Evolutionary conservation across 805 yeast genomes (phyloP), one percentile per base, ranked within the genome.

Genomic region (Kluyveromyces aestuarii): DNA sequence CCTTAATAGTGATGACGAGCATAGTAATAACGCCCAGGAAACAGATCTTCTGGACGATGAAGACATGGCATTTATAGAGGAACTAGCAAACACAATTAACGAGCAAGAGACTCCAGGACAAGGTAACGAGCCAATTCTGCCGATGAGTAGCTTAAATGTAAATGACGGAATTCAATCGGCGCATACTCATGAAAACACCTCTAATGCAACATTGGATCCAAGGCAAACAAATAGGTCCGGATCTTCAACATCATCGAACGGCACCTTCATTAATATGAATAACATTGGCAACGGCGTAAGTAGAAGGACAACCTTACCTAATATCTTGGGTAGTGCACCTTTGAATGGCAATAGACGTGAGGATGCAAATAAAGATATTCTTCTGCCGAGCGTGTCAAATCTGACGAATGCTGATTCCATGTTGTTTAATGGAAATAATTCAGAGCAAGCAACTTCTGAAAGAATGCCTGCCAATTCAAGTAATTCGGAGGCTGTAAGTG

Each of bases 321-420:
- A 55, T 41, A 42, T 59, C 8, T 42, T 59, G 10, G 62, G 59
- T 2, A 57, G 52, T 30, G 51, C 60, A 0, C 59, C 61, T 3
- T 44, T 58, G 10, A 55, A 53, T 39, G 30, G 17, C 7, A 21
- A 43, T 35, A 16, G 40, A 16, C 18, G n/a, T 19, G 25, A 17
- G 6, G 25, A 18, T 37, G 14, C 39, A 9, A 13, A 8, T 7
- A 8, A 10, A 14, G 39, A 11, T 10, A 37, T 38, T 18, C 36
- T 11, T 5, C 27, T 43, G 5, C 45, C 45, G 8, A 43, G 25
- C 27, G 27, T 43, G 9, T 35, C 45, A 8, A 21, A 17, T 13
- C 30, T 43, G 27, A 43, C 45, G 7, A 43, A 43, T 21, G 38
- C 45, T 6, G 45, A 43, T 21, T 43, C 45, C 18, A 43, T 43